phyloP scores from a whole-genome alignment of 345 rosid genomes.

The Pugionium cornutum region DNA sequence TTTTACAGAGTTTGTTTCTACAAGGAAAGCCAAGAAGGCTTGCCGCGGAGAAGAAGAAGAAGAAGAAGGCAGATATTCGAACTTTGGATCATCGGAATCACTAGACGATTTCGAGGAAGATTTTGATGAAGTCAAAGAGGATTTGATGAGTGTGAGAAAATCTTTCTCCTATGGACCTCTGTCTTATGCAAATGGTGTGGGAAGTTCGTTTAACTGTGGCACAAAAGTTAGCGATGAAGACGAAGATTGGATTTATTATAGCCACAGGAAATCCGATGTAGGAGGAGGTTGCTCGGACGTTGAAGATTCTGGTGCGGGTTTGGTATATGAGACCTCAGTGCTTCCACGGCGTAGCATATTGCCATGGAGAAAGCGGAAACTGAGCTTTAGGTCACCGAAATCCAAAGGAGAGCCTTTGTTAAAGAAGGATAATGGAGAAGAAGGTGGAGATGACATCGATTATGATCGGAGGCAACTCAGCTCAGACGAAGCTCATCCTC shows the following conservation, averaged over 20 bases:
- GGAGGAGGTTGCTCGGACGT: slow-evolving; percentile 38
- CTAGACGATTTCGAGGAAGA: slow-evolving; percentile 41
- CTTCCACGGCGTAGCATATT: slow-evolving; percentile 49
- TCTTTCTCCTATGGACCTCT: slow-evolving; percentile 55
- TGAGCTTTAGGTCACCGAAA: slow-evolving; percentile 49
- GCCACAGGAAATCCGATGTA: slow-evolving; percentile 43
- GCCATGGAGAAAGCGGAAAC: slow-evolving; percentile 58
- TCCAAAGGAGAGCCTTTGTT: slow-evolving; percentile 62
- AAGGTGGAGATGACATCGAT: slow-evolving; percentile 69
- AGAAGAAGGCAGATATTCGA: slow-evolving; percentile 39
- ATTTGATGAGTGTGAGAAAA: slow-evolving; percentile 34
- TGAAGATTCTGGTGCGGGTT: slow-evolving; percentile 38
- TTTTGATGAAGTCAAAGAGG: slow-evolving; percentile 38
- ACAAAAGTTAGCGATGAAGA: slow-evolving; percentile 41
- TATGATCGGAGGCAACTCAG: slow-evolving; percentile 62
- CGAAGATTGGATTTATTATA: slow-evolving; percentile 55
- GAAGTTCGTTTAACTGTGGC: slow-evolving; percentile 38
- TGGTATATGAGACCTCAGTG: slow-evolving; percentile 39
- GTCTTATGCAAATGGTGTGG: slow-evolving; percentile 50
- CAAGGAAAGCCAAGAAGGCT: slow-evolving; percentile 45
- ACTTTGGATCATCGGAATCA: slow-evolving; percentile 54
- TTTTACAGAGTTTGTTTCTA: slow-evolving; percentile 45
- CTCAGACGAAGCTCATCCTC: slow-evolving; percentile 57
- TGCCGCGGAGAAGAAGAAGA: slow-evolving; percentile 34
- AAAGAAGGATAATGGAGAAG: slow-evolving; percentile 53